Base-by-base conservation (phyloP, 1,139 yeast genomes). In the Yamadazyma sp. region DNA sequence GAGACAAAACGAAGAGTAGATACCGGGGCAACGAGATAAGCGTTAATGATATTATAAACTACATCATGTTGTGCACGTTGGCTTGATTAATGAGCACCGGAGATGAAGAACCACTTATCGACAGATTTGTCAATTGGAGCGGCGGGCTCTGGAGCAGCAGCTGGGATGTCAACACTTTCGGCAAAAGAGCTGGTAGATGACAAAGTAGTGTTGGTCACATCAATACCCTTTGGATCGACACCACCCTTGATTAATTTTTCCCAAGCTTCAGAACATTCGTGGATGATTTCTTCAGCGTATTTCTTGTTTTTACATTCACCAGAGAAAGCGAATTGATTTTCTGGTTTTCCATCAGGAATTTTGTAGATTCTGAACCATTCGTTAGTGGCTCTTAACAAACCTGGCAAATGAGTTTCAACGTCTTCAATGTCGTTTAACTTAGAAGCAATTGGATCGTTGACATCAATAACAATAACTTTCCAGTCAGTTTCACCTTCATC, bases 401-500 rank as follows among this genome's bases (percentile, higher is more conserved):
- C 94, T 26, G 98, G 98, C 72, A 88, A 80, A 55, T 79, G 76
- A 37, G 72, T 69, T 58, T 85, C 87, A 31, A 92, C 95, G 62
- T 92, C 98, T 55, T 77, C 79, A 45, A 92, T 77, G 62, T 83
- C 89, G 59, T 86, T 77, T 56, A 92, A 69, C 61, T 83, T 75
- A 31, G 78, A 52, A 32, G 95, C 91, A 58, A 87, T 69, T 42
- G 94, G 91, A 62, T 92, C 98, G 48, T 79, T 74, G 45, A 79
- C 75, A 55, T 89, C 91, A 51, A 92, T 87, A 36, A 80, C 95
- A 53, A 92, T 82, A 46, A 92, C 75, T 71, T 92, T 92, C 98
- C 98, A 92, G 69, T 92, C 98, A 44, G 96, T 77, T 69, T 92
- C 98, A 50, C 97, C 98, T 64, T 91, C 98, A 59, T 92, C 98